Evolutionary conservation across 768 basidiomycete genomes (phyloP).

Genomic region (Cystobasidium tubakii): DNA sequence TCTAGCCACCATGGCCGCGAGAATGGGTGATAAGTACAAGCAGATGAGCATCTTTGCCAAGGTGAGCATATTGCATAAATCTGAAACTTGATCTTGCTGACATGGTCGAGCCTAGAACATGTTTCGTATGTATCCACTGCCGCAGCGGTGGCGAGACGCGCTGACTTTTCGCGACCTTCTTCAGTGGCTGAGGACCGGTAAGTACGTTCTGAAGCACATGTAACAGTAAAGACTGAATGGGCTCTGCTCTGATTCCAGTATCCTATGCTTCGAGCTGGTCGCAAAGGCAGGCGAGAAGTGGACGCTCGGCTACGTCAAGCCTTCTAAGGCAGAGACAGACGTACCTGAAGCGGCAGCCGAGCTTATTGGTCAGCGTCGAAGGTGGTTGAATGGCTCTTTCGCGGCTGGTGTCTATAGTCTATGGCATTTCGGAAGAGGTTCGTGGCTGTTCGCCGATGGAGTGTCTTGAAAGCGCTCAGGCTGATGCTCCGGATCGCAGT

Average conservation of each 20-base stretch:
- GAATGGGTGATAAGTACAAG: slow-evolving; percentile 36
- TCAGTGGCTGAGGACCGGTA: slow-evolving; percentile 68
- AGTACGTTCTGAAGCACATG: background rate
- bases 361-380: slow-evolving; percentile 86
- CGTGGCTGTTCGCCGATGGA: background rate
- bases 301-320: slow-evolving; percentile 89
- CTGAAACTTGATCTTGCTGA: too few species aligned
- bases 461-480: background rate
- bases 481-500: slow-evolving; percentile 27
- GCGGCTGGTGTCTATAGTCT: slow-evolving; percentile 64
- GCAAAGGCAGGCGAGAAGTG: slow-evolving; percentile 76
- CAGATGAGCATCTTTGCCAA: slow-evolving; percentile 91
- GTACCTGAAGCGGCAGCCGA: slow-evolving; percentile 70
- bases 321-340: slow-evolving; percentile 56
- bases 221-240: background rate
- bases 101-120: too few species aligned
- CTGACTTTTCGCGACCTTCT: slow-evolving; percentile 46
- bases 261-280: slow-evolving; percentile 92
- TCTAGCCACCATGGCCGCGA: slow-evolving; percentile 25
- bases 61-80: background rate
- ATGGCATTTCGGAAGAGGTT: slow-evolving; percentile 59
- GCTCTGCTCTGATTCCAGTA: slow-evolving; percentile 55
- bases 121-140: slow-evolving; percentile 44
- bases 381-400: slow-evolving; percentile 95
- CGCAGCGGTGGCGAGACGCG: too few species aligned